Evolutionary conservation across 306 rosid genomes (phyloP).

Genomic region (Malus sieversii): DNA sequence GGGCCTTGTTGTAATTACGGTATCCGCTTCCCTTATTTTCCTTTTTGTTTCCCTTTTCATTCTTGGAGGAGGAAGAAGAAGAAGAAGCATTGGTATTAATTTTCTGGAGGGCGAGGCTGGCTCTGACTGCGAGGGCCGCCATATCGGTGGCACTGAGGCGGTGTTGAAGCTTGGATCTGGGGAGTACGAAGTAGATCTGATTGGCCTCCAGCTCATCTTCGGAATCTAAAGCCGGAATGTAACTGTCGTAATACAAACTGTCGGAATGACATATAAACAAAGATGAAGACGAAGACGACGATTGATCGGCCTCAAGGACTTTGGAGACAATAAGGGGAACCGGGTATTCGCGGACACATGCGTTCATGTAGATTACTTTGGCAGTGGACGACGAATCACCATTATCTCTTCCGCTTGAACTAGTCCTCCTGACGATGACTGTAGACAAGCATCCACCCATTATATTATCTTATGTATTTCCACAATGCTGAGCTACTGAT

Average conservation of each 20-base stretch:
- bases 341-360: conserved; percentile 22
- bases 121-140: conserved; percentile 51
- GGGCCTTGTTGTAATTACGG: conserved; percentile 24
- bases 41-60: not conserved
- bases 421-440: not conserved
- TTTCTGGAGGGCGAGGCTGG: conserved; percentile 34
- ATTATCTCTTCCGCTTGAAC: not conserved
- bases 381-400: conserved; percentile 1
- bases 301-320: conserved; percentile 16
- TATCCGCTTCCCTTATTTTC: not conserved
- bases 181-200: conserved; percentile 45
- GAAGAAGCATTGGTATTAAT: not conserved
- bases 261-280: conserved; percentile 38
- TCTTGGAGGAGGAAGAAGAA: no score
- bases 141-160: conserved; percentile 34
- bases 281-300: not conserved
- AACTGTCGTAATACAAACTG: conserved; percentile 19
- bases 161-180: conserved; percentile 5
- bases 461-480: not conserved
- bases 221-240: conserved; percentile 20
- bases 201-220: conserved; percentile 17
- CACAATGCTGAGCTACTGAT: no score
- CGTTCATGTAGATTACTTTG: conserved; percentile 25
- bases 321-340: conserved; percentile 30
- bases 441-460: conserved; percentile 36